Conservation (phyloP, 257 asterid species). For the Henckelia pumila region DNA sequence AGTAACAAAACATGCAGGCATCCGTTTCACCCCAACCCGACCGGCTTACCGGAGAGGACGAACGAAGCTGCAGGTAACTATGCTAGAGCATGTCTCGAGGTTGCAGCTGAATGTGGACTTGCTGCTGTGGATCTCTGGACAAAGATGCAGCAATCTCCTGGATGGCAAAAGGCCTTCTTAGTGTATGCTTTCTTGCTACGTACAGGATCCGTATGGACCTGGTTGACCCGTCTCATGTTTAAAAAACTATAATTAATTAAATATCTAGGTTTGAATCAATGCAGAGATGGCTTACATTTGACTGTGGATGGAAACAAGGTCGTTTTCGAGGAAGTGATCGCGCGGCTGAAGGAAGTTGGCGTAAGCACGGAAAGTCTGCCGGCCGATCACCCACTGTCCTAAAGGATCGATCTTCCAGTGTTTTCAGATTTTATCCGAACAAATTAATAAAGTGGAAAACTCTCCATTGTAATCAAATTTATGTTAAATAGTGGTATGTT, state of each 20-base stretch:
- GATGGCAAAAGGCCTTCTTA: conserved; percentile 61
- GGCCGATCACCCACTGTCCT: conserved; percentile 25
- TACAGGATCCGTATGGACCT: too few relatives aligned
- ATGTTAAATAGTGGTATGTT: too few relatives aligned
- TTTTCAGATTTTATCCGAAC: too few relatives aligned
- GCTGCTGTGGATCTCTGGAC: conserved; percentile 66
- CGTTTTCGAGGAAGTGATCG: conserved; percentile 60
- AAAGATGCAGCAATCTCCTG: conserved; percentile 63
- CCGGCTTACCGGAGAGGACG: conserved; percentile 74
- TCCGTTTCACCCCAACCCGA: conserved; percentile 43
- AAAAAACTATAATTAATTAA: too few relatives aligned
- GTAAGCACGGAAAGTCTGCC: conserved; percentile 45
- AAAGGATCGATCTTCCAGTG: too few relatives aligned
- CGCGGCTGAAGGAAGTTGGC: conserved; percentile 38
- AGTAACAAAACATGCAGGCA: conserved; percentile 27
- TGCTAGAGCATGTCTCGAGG: conserved; percentile 69
- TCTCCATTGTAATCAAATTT: too few relatives aligned
- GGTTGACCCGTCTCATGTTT: too few relatives aligned
- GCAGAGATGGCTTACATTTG: conserved; percentile 85
- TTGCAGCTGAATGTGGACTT: conserved; percentile 62
- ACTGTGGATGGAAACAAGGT: conserved; percentile 47
- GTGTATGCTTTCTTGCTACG: conserved; percentile 34
- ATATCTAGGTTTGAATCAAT: neutral
- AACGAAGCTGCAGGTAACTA: conserved; percentile 76
- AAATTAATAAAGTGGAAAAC: too few relatives aligned